Conservation (phyloP, 106 monocot genomes). For the Agapanthus africanus region DNA sequence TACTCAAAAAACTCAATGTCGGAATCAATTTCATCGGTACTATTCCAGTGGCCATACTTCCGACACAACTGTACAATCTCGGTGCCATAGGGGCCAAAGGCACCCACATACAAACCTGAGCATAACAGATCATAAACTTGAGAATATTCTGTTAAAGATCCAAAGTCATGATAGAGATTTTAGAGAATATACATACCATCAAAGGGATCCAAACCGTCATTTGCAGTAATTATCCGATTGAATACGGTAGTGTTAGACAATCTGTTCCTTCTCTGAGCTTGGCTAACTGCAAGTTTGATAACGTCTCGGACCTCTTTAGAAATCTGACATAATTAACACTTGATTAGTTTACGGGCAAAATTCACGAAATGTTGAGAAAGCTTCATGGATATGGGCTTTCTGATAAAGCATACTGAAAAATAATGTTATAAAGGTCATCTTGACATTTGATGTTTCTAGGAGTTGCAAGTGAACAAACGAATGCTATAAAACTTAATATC, state of each 20-base stretch:
- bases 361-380: too few relatives aligned
- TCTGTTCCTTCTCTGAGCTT: constrained; percentile 59
- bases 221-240: constrained; percentile 53
- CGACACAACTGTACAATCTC: constrained; percentile 76
- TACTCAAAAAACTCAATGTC: constrained; percentile 90
- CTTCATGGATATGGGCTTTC: too few relatives aligned
- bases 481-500: neutral
- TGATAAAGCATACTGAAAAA: neutral
- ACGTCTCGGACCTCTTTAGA: constrained; percentile 70
- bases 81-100: constrained; percentile 85
- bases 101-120: constrained; percentile 85
- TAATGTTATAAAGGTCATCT: too few relatives aligned
- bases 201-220: constrained; percentile 68
- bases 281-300: constrained; percentile 66
- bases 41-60: constrained; percentile 82
- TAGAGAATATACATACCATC: constrained; percentile 38
- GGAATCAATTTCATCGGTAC: constrained; percentile 29
- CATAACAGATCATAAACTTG: too few relatives aligned
- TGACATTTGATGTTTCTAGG: neutral
- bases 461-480: neutral
- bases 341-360: neutral
- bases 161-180: neutral
- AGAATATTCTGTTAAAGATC: neutral
- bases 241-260: constrained; percentile 57
- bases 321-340: constrained; percentile 21